Evolutionary conservation across 2,329 filamentous ascomycete genomes (phyloP), one percentile per base, ranked within the genome.

Genomic region (Cladophialophora yegresii): DNA sequence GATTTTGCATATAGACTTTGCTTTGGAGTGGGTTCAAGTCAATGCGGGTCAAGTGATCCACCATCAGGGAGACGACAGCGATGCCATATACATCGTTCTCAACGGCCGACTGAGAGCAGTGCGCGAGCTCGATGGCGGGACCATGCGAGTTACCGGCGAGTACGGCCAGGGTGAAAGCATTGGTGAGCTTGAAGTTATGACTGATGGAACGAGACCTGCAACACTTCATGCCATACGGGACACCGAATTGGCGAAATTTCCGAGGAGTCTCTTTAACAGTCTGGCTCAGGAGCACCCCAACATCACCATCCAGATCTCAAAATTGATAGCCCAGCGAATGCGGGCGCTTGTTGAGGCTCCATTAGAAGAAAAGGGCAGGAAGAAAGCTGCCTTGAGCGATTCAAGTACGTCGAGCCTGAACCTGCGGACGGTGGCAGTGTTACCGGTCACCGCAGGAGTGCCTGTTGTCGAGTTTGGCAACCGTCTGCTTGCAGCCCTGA

Each of bases 231-330:
- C 95, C 4, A 99, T 99, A 71, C 90, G 95, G 63, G 95, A 98
- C 69, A 98, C 95, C 0, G 95, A 99, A 75, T 80, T 99, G 30
- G 93, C 96, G 64, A 98, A 96, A 72, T 96, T 99, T 65, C 95
- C 95, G 0, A 90, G 93, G 64, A 96, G 92, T 0, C 80, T 99
- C 0, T 99, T 99, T 82, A 99, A 99, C 81, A 99, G 95, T 73
- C 85, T 99, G 59, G 95, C 95, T 0, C 89, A 96, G 74, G 95
- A 99, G 73, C 95, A 99, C 73, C 95, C 95, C 4, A 96, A 92
- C 50, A 99, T 99, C 73, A 98, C 95, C 0, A 98, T 99, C 76
- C 97, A 98, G 77, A 96, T 99, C 30, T 98, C 95, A 1, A 99
- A 98, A 77, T 95, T 99, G 71, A 97, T 99, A 72, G 95, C 95